Evolutionary conservation across 495 filamentous ascomycete species (phyloP).

Genomic region (Daldinia caldariorum): DNA sequence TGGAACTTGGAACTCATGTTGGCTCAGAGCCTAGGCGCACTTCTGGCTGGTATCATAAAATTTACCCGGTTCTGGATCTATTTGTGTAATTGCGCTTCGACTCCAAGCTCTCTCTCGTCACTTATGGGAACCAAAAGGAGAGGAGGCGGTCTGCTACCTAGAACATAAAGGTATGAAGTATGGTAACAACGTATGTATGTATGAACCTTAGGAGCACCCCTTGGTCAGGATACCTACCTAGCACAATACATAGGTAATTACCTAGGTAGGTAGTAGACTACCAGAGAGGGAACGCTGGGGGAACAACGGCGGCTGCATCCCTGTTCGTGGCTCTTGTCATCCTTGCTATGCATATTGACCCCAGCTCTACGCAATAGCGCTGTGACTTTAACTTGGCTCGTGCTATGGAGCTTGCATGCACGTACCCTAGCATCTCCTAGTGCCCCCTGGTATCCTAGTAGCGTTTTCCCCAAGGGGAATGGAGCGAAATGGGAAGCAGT

Average conservation of each 20-base stretch:
- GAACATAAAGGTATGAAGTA: constrained; percentile 10
- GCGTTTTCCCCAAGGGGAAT: constrained; percentile 42
- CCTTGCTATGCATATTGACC: constrained; percentile 25
- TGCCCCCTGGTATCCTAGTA: constrained; percentile 19
- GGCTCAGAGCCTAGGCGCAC: constrained; percentile 22
- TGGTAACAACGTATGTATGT: constrained; percentile 16
- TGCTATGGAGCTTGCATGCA: constrained; percentile 36
- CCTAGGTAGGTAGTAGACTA: no score
- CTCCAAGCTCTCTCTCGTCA: constrained; percentile 17
- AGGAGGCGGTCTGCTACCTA: constrained; percentile 31
- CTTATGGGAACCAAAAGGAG: constrained; percentile 24
- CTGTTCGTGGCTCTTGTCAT: constrained; percentile 17
- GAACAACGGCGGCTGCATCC: constrained; percentile 39
- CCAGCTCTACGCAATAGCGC: constrained; percentile 11
- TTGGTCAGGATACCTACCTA: constrained; percentile 2
- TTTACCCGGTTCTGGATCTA: constrained; percentile 42
- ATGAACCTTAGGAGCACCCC: constrained; percentile 13
- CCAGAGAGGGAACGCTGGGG: constrained; percentile 19
- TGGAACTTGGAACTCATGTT: constrained; percentile 24
- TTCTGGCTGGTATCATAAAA: constrained; percentile 38
- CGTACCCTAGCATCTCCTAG: background rate
- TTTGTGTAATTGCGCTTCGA: constrained; percentile 29
- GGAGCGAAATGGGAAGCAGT: constrained; percentile 23
- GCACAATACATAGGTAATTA: no score
- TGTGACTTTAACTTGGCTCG: constrained; percentile 30